Evolutionary conservation across 805 yeast genomes (phyloP), one percentile per base, ranked within the genome.

Genomic region (Pichia manshurica): DNA sequence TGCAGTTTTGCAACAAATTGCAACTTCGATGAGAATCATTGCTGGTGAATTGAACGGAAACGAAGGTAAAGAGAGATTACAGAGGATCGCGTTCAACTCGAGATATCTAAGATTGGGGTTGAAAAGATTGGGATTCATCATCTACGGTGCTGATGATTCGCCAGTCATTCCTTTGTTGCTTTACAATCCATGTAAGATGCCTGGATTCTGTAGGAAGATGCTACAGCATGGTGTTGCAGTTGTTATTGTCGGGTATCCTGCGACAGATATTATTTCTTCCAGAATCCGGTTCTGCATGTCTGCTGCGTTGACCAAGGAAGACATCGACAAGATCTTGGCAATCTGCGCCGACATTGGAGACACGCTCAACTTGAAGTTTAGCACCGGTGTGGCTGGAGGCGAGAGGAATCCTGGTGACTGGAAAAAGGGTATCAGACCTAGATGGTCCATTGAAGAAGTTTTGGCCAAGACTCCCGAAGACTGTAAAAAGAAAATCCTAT

Each of bases 181-280:
- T 53, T 93, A 84, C 62, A 79, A 87, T 45, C 99, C 99, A 21
- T 82, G 95, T 25, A 91, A 90, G 64, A 88, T 93, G 95, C 95
- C 96, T 22, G 89, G 91, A 0, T 79, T 89, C 53, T 84, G 96
- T 40, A 78, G 96, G 64, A 78, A 80, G 76, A 77, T 91, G 75
- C 77, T 84, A 57, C 79, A 77, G 54, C 73, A 79, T 66, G 85
- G 85, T 45, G 82, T 93, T 51, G 99, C 99, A 3, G 90, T 91
- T 42, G 99, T 93, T 32, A 83, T 91, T 53, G 98, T 91, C 39
- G 96, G 98, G 33, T 93, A 93, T 64, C 99, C 99, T 10, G 99
- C 99, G 1, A 91, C 98, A 0, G 96, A 96, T 32, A 74, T 93
- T 55, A 81, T 87, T 38, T 79, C 89, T 33, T 85, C 96, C 5